Evolutionary conservation across 2,329 filamentous ascomycete genomes (phyloP).

Genomic region (Aureobasidium sp.): DNA sequence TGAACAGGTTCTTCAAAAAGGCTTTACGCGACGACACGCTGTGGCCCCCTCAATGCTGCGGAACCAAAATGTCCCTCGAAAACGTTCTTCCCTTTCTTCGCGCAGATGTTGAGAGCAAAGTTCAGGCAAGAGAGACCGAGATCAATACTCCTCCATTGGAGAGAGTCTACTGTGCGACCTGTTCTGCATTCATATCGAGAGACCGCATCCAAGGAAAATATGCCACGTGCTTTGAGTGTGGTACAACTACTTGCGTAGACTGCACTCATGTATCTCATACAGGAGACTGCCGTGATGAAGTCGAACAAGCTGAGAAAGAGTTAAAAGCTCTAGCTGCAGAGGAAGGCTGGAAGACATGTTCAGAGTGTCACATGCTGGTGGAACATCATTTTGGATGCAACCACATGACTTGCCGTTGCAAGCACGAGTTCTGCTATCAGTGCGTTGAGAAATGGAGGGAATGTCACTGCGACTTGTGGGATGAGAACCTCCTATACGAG

Average conservation of each 20-base stretch:
- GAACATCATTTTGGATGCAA: neutral
- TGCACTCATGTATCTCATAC: neutral
- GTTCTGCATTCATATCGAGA: neutral
- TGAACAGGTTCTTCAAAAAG: neutral
- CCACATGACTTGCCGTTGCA: neutral
- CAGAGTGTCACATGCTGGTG: neutral
- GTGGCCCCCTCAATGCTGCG: neutral
- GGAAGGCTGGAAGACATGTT: neutral
- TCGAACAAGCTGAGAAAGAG: neutral
- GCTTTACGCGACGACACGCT: neutral
- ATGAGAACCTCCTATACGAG: neutral
- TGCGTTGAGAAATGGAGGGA: neutral
- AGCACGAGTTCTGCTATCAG: neutral
- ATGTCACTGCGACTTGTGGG: neutral
- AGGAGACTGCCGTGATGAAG: neutral
- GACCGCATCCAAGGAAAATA: neutral
- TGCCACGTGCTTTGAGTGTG: neutral
- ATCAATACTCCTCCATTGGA: neutral
- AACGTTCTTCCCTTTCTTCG: neutral
- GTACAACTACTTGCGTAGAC: neutral
- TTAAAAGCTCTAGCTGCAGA: neutral
- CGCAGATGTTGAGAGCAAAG: too few species aligned
- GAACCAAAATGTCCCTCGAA: neutral
- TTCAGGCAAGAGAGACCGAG: too few species aligned
- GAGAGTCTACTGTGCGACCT: neutral